Evolutionary conservation across 768 basidiomycete species (phyloP), one percentile per base, ranked within the genome.

Genomic region (Gloeopeniophorella convolvens): DNA sequence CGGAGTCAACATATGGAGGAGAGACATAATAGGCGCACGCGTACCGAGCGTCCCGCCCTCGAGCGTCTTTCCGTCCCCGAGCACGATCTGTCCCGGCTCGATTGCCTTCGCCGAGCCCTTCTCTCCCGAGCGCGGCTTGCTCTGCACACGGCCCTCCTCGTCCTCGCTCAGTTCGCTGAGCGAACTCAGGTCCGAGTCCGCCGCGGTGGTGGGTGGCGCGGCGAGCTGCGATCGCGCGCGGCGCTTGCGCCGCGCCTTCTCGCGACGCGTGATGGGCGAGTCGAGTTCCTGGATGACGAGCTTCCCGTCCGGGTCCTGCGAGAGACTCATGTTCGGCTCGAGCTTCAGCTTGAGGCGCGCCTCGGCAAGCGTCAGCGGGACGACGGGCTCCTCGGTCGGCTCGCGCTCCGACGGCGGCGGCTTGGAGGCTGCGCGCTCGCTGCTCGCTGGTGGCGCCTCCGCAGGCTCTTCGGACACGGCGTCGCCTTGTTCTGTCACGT

Each of bases 271-370:
- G 3, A 75, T 75, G 30, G 85, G 85, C 5, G 86, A 82, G 59
- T 87, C 86, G 20, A 88, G 70, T 51, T 79, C 78, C 60, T 89
- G 85, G 48, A 88, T 76, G 47, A 85, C 75, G 40, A 82, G 71
- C 49, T 66, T 72, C n/a, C 76, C 75, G 36, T 68, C 68, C n/a
- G 73, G 66, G 7, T 62, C 51, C 35, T 63, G 56, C 59, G 65
- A 34, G 54, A 58, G 50, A 55, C 62, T 33, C 62, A 54, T 51
- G 31, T 50, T 54, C 16, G 46, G 46, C 34, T 51, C 41, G 30
- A 47, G 35, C 37, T 36, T 41, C 16, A 59, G 26, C 21, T 37
- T 45, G 20, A 48, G 18, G 5, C 21, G 53, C 8, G 44, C 44
- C 16, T 48, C 57, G 18, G 31, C 49, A 30, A 50, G 27, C 12